Base-by-base conservation (phyloP, 78 protist species). In the Dictyostelium brefeldianum region DNA sequence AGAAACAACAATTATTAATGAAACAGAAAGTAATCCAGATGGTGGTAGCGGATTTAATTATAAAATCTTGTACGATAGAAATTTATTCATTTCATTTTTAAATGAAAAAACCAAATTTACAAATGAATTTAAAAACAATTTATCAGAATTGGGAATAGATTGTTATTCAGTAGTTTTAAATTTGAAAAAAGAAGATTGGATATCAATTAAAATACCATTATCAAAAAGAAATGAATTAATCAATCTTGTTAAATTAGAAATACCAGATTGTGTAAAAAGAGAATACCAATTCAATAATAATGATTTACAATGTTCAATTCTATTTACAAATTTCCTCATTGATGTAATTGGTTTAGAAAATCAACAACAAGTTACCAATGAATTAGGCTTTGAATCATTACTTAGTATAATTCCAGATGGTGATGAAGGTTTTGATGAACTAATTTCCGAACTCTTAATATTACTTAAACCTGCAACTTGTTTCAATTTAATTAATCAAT, bases 121-220 rank as follows among this genome's bases (percentile, higher is more conserved):
- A 29, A 36, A 7, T n/a, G 79, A 73, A 4, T 46, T 73, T 73
- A 73, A 46, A 46, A 29, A 73, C 2, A 73, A 73, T 73, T 11
- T 73, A 10, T 43, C 20, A 17, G 79, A 47, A 15, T 46, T 73
- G 25, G 79, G 79, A 46, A 73, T 73, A 6, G 79, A 73, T 73
- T 73, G 79, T 73, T 73, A n/a, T 46, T 73, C 79, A 22, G 79
- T 73, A 43, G 79, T 73, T 11, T 47, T 73, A 46, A 73, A 73
- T 73, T 73, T 73, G 20, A 73, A 73, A 46, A 73, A 73, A 73
- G 79, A 73, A 73, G 79, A 73, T 46, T 73, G 79, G 79, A 36
- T 29, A n/a, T 73, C 79, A 43, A 17, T 73, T n/a, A 73, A 73
- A 25, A 73, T 73, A 29, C 79, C 79, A n/a, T 47, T 73, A 22